Base-by-base conservation (phyloP, 441 rosid species). In the Eruca vesicaria region DNA sequence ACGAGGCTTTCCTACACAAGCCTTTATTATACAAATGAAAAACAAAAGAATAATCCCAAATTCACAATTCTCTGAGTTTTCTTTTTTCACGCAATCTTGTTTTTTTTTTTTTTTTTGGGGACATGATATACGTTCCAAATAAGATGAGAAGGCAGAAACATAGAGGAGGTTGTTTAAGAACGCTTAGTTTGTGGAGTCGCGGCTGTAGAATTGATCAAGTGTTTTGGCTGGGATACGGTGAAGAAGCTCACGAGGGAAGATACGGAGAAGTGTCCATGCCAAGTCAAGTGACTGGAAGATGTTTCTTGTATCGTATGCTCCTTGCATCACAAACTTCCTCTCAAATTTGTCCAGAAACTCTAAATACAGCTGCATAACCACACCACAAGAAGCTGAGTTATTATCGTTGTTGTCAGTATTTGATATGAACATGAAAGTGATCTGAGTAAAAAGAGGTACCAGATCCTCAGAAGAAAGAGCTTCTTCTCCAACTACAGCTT, bases 401-500 rank as follows among this genome's bases (percentile, higher is more conserved):
- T 5, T 63, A 5, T 21, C 23, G 14, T 48, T 33, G 58, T 45
- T 45, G 52, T 1, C 14, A 26, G 38, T 56, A n/a, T 15, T 43
- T 26, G 32, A 15, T 35, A 66, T 11, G 23, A 58, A 45, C 28
- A 59, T 58, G 28, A 28, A 19, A 28, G 35, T 26, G 50, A 66
- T 32, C 3, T 38, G 28, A 64, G 75, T 55, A 41, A 72, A 72
- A 61, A 74, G 19, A 74, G 29, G 66, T 74, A 91, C 99, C 98
- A 93, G 83, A 72, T 96, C 99, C 78, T 96, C 99, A 4, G 99
- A 93, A 68, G 99, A 96, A 82, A 96, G 97, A 16, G 99, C 99
- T 89, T 96, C 99, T 81, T 96, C 98, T 90, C 99, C 99, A 38
- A 96, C 99, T 50, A 96, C 98, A 79, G 98, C 99, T 84, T 96